A percentile compares a stretch with the other conserved stretches of the same genome.
Conservation (phyloP, 768 basidiomycete genomes). For the Rhodotorula babjevae region DNA sequence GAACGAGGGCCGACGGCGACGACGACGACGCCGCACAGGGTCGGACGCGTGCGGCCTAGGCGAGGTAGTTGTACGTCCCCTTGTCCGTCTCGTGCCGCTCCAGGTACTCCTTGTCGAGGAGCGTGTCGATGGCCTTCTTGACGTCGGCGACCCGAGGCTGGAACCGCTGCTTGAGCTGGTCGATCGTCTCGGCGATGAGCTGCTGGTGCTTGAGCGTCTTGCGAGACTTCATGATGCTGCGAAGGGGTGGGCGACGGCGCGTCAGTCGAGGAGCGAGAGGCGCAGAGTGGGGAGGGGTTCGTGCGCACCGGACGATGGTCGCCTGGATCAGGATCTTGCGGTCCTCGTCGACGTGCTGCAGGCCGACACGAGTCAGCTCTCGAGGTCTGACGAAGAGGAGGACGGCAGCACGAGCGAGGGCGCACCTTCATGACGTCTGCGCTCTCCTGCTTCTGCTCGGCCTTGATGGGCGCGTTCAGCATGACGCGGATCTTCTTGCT, state of each 20-base stretch:
- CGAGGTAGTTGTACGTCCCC: conserved; percentile 23
- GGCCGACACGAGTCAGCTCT: neutral
- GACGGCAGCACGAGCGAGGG: neutral
- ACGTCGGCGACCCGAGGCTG: conserved; percentile 92
- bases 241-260: neutral
- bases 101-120: conserved; percentile 96
- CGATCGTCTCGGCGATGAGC: conserved; percentile 82
- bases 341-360: conserved; percentile 73
- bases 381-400: neutral
- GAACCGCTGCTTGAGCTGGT: conserved; percentile 80
- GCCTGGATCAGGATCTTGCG: conserved; percentile 87
- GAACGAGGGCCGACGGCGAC: neutral
- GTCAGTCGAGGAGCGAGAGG: conserved; percentile 31
- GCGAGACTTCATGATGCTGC: conserved; percentile 87
- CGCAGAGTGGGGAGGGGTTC: neutral
- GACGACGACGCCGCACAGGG: neutral
- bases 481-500: conserved; percentile 46
- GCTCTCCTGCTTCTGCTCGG: conserved; percentile 86
- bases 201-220: conserved; percentile 93
- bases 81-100: conserved; percentile 61
- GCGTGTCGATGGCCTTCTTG: conserved; percentile 87
- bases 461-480: conserved; percentile 71
- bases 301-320: conserved; percentile 40
- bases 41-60: neutral
- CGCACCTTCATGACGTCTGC: conserved; percentile 77